Base-by-base conservation (phyloP, 768 basidiomycete species). In the Trametes coccinea region DNA sequence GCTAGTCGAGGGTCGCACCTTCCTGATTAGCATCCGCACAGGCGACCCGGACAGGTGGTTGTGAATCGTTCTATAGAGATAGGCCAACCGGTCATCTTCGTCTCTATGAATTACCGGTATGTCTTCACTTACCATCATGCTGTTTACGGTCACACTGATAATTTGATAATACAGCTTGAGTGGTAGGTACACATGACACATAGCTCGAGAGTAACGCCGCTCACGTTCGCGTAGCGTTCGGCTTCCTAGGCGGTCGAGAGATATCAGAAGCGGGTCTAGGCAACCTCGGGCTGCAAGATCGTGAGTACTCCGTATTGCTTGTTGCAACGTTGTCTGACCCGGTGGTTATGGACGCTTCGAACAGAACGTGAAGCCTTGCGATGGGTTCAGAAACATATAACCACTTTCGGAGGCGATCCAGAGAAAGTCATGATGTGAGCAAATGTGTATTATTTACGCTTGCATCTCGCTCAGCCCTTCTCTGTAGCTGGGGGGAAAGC, bases 211-310 rank as follows among this genome's bases (percentile, higher is more conserved):
- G 2, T 44, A 13, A 46, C 22, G 22, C 22, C 22, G 22, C 22
- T 46, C 22, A 5, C 22, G 39, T 37, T 16, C 13, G 10, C 17
- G 13, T 48, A 75, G 79, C 74, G 0, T 76, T 76, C 44, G 80
- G 80, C 0, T 81, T 81, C 63, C 52, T 80, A 16, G 75, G 73
- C 6, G 68, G 79, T 14, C 67, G 76, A 40, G 79, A 80, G 59
- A 74, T 79, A 0, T 72, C 74, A 53, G 73, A 66, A 0, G 77
- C 77, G 7, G 75, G 75, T 1, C 54, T 75, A 9, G 77, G 75
- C 5, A 84, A 85, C 64, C 70, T 84, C 14, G 84, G 84, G 9
- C 71, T 86, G 6, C 75, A 72, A 49, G 84, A 87, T 70, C 80
- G 80, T 79, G 49, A 63, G 73, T 16, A 3, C 64, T 2, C 73